phyloP scores from a whole-genome alignment of 73 alveolate species.

The Paramecium primaurelia region DNA sequence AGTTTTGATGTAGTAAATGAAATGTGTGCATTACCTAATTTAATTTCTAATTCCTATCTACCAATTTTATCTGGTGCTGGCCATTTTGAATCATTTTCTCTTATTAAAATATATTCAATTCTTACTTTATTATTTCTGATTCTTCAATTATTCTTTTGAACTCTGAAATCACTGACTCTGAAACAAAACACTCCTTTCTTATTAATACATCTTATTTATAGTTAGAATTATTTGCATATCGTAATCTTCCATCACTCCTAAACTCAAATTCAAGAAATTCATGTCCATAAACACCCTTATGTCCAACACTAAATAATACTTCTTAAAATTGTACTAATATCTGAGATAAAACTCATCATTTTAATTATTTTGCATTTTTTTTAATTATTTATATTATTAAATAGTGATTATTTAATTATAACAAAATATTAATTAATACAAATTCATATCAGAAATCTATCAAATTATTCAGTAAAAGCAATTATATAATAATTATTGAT shows the following conservation, averaged over 20 bases:
- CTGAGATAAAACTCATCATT: slow-evolving; percentile 54
- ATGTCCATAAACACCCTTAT: slow-evolving; percentile 95
- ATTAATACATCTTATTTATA: slow-evolving; percentile 86
- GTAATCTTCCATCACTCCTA: slow-evolving; percentile 88
- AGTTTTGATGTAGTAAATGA: slow-evolving; percentile 84
- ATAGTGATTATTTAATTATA: background rate
- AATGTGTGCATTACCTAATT: slow-evolving; percentile 74
- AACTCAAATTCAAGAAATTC: slow-evolving; percentile 96
- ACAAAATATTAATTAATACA: background rate
- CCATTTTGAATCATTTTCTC: slow-evolving; percentile 88
- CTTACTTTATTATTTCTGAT: slow-evolving; percentile 80
- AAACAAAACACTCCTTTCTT: slow-evolving; percentile 81
- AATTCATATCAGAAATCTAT: background rate
- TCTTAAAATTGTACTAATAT: slow-evolving; percentile 24
- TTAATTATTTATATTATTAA: background rate
- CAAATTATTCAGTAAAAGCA: background rate
- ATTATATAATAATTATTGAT: background rate
- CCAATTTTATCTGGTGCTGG: slow-evolving; percentile 91
- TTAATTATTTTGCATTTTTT: background rate
- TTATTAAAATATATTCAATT: background rate
- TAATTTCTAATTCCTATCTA: slow-evolving; percentile 94
- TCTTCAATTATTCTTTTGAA: slow-evolving; percentile 81
- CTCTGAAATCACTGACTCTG: slow-evolving; percentile 77
- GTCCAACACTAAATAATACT: slow-evolving; percentile 79
- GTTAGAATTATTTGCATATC: slow-evolving; percentile 92